Base-by-base conservation (phyloP, 169 alveolate species). In the Cryptosporidium bovis region DNA sequence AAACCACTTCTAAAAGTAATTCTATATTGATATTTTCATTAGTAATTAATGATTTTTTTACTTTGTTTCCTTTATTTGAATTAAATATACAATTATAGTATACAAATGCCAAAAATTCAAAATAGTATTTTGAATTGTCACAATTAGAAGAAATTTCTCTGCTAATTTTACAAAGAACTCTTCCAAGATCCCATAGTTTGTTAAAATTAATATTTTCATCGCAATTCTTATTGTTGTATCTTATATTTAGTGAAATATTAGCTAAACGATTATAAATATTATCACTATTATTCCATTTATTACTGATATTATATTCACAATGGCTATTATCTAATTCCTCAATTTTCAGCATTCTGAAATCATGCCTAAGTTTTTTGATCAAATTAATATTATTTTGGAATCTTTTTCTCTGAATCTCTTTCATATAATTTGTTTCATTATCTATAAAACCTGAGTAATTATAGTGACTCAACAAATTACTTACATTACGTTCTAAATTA, bases 21-120 rank as follows among this genome's bases (percentile, higher is more conserved):
- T 53, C 0, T 20, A 7, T 53, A 13, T 53, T 1, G 33, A 36
- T 34, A 36, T 36, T 27, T n/a, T 7, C 12, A 6, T 40, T 31
- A 31, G 7, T 65, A 7, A 65, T 34, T 16, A 16, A 20, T 34
- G 34, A 29, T 1, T 65, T 27, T 36, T 15, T n/a, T 16, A 5
- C 13, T 40, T 40, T 34, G 46, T 27, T 16, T 5, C 33, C 27
- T 65, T 40, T n/a, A 40, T 40, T 40, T 6, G 36, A 62, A n/a
- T 56, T 64, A 29, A 46, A 71, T 33, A 71, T 71, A 29, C 84
- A 71, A 34, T 31, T 55, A 58, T 55, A 71, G 27, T 71, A 71
- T 29, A 71, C 48, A 40, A 67, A 15, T 27, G 65, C 62, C 29
- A 67, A 46, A 67, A 67, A 67, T 18, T 67, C 82, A 13, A 3